Conservation (phyloP, 257 asterid species). For the Lycium barbarum region DNA sequence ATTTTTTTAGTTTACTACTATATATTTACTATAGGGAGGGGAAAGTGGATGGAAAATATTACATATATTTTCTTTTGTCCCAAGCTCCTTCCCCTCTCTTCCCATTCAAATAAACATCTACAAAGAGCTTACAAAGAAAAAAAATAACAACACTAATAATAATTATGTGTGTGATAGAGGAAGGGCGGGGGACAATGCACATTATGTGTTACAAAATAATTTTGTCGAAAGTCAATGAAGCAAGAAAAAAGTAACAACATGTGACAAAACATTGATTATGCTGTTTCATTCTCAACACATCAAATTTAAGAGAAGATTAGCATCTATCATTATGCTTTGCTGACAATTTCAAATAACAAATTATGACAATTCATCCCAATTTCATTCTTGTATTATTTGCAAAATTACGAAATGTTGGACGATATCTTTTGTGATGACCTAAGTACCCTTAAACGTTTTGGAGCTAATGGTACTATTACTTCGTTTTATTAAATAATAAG, state of each 20-base stretch:
- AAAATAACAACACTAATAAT: no score
- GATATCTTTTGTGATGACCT: background rate
- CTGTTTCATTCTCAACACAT: slow-evolving; percentile 5
- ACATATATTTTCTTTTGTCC: no score
- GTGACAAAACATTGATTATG: slow-evolving; percentile 6
- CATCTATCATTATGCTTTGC: background rate
- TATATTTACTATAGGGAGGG: no score
- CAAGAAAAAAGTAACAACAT: background rate
- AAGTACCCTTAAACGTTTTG: background rate
- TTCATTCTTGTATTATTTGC: background rate
- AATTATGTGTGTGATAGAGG: background rate
- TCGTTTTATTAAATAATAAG: background rate
- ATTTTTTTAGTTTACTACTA: no score
- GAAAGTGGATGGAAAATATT: no score
- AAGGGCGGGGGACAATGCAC: background rate
- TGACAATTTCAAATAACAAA: slow-evolving; percentile 3
- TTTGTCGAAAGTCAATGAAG: slow-evolving; percentile 14
- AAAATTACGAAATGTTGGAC: background rate
- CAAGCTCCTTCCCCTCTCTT: no score
- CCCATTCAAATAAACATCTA: no score
- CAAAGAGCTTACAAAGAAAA: no score
- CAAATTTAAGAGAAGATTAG: background rate
- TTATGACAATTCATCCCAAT: background rate
- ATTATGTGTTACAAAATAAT: slow-evolving; percentile 28
- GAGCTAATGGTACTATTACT: background rate